A percentile compares a stretch with the other conserved stretches of the same genome.
Evolutionary conservation across 768 basidiomycete genomes (phyloP).

Genomic region (Macrolepiota fuliginosa): DNA sequence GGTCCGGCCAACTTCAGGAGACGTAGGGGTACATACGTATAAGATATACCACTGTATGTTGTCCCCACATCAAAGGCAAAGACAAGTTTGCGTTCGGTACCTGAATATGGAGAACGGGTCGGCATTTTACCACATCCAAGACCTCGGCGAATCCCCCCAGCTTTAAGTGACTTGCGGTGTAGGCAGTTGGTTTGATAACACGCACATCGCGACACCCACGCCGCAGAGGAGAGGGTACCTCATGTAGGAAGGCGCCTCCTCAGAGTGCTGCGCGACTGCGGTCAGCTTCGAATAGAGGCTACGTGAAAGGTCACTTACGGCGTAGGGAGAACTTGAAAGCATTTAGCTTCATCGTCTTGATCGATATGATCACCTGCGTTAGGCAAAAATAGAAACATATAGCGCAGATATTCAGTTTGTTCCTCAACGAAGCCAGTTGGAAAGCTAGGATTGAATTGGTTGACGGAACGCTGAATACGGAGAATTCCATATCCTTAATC

Average conservation of each 20-base stretch:
- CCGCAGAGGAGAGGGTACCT: neutral
- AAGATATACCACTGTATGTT: slow-evolving; percentile 46
- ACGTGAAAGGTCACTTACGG: neutral
- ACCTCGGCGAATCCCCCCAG: neutral
- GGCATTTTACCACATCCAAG: neutral
- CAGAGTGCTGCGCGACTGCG: neutral
- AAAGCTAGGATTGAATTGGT: too few species aligned
- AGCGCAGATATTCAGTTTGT: too few species aligned
- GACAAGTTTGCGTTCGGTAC: slow-evolving; percentile 37
- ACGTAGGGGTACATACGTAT: slow-evolving; percentile 21
- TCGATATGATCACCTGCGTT: neutral
- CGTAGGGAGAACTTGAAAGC: neutral
- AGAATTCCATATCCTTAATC: too few species aligned
- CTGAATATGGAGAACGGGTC: slow-evolving; percentile 30
- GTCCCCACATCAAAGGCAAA: slow-evolving; percentile 49
- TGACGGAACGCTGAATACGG: too few species aligned
- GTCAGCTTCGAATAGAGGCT: neutral
- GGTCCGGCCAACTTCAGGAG: slow-evolving; percentile 11
- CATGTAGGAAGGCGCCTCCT: neutral
- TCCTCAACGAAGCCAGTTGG: too few species aligned
- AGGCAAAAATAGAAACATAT: too few species aligned
- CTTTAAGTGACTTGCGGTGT: neutral
- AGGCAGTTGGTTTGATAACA: neutral
- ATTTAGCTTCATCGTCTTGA: neutral
- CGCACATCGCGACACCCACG: neutral